Evolutionary conservation across 1,139 yeast genomes (phyloP).

Genomic region (Protomyces pachydermus): DNA sequence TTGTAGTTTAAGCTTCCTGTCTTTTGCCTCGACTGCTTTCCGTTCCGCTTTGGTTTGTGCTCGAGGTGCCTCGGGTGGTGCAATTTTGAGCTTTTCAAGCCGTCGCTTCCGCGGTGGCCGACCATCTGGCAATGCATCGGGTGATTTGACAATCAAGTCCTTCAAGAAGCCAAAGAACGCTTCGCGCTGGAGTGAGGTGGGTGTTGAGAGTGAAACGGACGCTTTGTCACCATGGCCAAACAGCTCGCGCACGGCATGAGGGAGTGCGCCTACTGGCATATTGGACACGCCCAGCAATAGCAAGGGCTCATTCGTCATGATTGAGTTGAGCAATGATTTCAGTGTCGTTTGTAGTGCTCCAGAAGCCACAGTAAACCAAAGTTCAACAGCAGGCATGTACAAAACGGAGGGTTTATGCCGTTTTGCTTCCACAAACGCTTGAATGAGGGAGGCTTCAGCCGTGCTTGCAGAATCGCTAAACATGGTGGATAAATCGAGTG

Average conservation of each 20-base stretch:
- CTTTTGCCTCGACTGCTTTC: slow-evolving; percentile 60
- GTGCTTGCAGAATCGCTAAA: slow-evolving; percentile 71
- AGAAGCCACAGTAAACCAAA: slow-evolving; percentile 67
- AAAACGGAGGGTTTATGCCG: slow-evolving; percentile 86
- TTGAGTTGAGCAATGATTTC: slow-evolving; percentile 59
- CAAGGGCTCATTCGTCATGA: slow-evolving; percentile 68
- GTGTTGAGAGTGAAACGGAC: slow-evolving; percentile 48
- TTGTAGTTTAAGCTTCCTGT: slow-evolving; percentile 75
- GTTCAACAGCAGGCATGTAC: slow-evolving; percentile 75
- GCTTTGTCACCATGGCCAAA: slow-evolving; percentile 54
- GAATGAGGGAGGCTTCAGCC: slow-evolving; percentile 79
- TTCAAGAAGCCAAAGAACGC: slow-evolving; percentile 55
- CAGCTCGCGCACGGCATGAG: slow-evolving; percentile 43
- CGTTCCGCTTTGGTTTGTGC: slow-evolving; percentile 36
- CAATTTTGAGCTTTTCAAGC: slow-evolving; percentile 45
- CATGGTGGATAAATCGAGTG: slow-evolving; percentile 71
- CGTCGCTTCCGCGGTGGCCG: slow-evolving; percentile 41
- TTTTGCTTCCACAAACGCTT: slow-evolving; percentile 79
- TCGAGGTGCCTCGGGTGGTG: slow-evolving; percentile 38
- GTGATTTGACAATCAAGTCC: slow-evolving; percentile 59
- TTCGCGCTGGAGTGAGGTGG: slow-evolving; percentile 45
- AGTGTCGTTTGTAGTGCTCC: slow-evolving; percentile 68
- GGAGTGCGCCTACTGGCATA: slow-evolving; percentile 41
- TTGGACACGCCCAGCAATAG: slow-evolving; percentile 76
- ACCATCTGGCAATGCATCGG: slow-evolving; percentile 48